These are phyloP conservation scores for Clathrus columnatus DNA, from an alignment of 768 basidiomycete genomes.

Conservation along the genomic window DNA sequence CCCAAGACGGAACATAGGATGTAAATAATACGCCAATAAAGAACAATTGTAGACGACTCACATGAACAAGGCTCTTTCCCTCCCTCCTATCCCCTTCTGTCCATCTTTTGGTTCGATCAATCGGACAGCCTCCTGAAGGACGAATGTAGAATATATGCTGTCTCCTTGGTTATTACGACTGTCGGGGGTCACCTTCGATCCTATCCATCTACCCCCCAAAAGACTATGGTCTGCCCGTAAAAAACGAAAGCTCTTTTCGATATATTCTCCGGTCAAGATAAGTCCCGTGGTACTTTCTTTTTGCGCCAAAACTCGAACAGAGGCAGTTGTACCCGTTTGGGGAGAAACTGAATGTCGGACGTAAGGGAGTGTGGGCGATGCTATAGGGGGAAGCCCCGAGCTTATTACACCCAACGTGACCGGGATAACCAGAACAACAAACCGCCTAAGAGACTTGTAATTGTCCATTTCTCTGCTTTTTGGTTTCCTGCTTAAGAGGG, in stretches of 20 bases:
- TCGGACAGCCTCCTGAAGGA: slow-evolving; percentile 78
- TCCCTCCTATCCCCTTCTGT: slow-evolving; percentile 25
- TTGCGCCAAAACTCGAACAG: slow-evolving; percentile 56
- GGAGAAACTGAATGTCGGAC: slow-evolving; percentile 52
- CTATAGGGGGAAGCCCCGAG: slow-evolving; percentile 1
- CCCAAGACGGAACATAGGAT: not conserved
- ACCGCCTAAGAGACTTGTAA: not conserved
- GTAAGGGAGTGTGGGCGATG: slow-evolving; percentile 32
- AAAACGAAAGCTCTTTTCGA: slow-evolving; percentile 30
- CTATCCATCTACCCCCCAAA: slow-evolving; percentile 73
- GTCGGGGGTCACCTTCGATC: slow-evolving; percentile 35
- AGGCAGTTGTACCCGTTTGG: slow-evolving; percentile 45
- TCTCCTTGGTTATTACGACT: slow-evolving; percentile 45
- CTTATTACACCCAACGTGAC: not conserved
- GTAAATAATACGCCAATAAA: slow-evolving; percentile 13
- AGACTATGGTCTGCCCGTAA: slow-evolving; percentile 48
- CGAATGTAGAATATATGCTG: slow-evolving; percentile 77
- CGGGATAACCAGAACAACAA: slow-evolving; percentile 2
- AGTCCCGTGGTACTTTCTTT: slow-evolving; percentile 68
- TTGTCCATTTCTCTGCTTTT: not conserved
- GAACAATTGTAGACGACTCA: slow-evolving; percentile 27
- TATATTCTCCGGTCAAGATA: slow-evolving; percentile 68
- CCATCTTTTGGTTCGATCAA: slow-evolving; percentile 40
- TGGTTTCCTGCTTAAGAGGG: not conserved
- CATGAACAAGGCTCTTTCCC: slow-evolving; percentile 64